Evolutionary conservation across 2,329 filamentous ascomycete species (phyloP).

Genomic region (Canariomyces notabilis): DNA sequence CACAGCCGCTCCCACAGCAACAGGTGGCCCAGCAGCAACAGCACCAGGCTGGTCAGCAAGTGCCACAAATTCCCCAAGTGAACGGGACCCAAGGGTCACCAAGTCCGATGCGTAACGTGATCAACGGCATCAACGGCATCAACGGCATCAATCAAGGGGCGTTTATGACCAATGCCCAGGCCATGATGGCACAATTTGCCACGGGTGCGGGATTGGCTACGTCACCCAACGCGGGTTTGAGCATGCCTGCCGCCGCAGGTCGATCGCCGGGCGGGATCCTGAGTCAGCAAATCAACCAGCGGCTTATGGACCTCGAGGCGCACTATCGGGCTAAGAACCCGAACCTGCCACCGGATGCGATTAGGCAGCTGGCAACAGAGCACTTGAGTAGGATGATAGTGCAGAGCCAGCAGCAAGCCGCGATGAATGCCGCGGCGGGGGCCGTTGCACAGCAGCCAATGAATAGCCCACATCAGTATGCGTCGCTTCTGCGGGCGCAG

Average conservation of each 20-base stretch:
- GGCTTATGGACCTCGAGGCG: conserved; percentile 49
- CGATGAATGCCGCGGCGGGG: conserved; percentile 41
- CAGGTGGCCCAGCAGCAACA: conserved; percentile 27
- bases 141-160: conserved; percentile 47
- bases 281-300: conserved; percentile 43
- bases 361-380: conserved; percentile 48
- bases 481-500: conserved; percentile 53
- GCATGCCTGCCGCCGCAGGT: conserved; percentile 42
- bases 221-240: conserved; percentile 41
- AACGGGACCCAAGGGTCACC: conserved; percentile 32
- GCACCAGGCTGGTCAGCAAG: conserved; percentile 35
- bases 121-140: conserved; percentile 41
- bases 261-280: conserved; percentile 42
- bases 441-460: conserved; percentile 43
- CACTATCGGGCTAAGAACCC: conserved; percentile 49
- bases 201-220: conserved; percentile 41
- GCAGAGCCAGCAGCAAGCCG: conserved; percentile 39
- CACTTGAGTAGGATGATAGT: conserved; percentile 45
- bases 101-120: conserved; percentile 32
- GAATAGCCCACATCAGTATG: conserved; percentile 56
- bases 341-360: conserved; percentile 44
- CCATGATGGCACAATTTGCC: conserved; percentile 47
- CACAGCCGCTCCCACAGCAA: conserved; percentile 29
- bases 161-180: conserved; percentile 49
- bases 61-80: conserved; percentile 28